Evolutionary conservation across 306 rosid species (phyloP).

Genomic region (Quercus rubra): DNA sequence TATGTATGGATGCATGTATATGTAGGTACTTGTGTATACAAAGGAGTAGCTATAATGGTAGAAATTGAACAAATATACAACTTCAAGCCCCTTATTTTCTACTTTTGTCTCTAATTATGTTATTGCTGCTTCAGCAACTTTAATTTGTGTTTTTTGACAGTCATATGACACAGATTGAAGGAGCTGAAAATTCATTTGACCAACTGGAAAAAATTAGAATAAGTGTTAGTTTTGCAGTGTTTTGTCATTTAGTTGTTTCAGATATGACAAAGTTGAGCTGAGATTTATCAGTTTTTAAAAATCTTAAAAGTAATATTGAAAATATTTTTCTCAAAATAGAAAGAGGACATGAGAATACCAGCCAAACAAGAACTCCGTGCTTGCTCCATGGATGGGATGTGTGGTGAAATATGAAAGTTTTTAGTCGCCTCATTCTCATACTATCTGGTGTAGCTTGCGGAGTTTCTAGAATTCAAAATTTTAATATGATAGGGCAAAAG

Average conservation of each 20-base stretch:
- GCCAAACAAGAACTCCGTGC: constrained; percentile 79
- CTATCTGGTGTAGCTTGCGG: constrained; percentile 24
- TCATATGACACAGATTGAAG: neutral
- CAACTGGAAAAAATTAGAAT: neutral
- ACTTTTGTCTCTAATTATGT: neutral
- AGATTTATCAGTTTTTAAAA: constrained; percentile 2
- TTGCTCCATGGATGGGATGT: constrained; percentile 92
- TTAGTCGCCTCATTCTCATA: constrained; percentile 50
- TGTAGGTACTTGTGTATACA: no score
- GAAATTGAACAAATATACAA: neutral
- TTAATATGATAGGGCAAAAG: neutral
- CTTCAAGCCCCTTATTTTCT: neutral
- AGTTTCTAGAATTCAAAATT: constrained; percentile 42
- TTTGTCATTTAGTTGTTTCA: constrained; percentile 14
- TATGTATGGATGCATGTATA: neutral
- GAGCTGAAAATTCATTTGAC: neutral
- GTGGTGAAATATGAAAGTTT: constrained; percentile 62
- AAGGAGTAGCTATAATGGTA: neutral
- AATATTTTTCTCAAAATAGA: neutral
- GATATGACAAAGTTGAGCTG: neutral
- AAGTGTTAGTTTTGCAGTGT: neutral
- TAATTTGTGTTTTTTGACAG: neutral
- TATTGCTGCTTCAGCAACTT: neutral
- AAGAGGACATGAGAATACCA: constrained; percentile 50
- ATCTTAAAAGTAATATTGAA: neutral